Evolutionary conservation across 495 filamentous ascomycete species (phyloP).

Genomic region (Penicillium soppii): DNA sequence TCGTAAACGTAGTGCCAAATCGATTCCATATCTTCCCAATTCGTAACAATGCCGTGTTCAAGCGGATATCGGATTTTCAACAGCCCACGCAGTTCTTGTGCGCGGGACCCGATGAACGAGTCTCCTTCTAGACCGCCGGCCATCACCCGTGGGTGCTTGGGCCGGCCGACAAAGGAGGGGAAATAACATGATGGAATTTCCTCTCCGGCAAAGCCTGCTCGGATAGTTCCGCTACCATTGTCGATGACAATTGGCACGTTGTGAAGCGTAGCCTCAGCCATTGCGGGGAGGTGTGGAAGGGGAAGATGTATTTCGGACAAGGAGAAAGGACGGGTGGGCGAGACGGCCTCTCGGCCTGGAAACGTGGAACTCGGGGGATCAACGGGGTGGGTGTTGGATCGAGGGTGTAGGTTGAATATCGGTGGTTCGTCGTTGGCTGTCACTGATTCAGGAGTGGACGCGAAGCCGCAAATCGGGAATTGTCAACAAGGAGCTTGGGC

Average conservation of each 20-base stretch:
- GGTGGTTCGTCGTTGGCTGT: slow-evolving; percentile 17
- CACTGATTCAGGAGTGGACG: slow-evolving; percentile 24
- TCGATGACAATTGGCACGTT: slow-evolving; percentile 98
- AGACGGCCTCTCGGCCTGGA: slow-evolving; percentile 40
- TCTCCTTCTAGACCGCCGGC: slow-evolving; percentile 96
- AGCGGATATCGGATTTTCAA: slow-evolving; percentile 94
- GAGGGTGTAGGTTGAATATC: slow-evolving; percentile 6
- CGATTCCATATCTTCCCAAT: slow-evolving; percentile 99
- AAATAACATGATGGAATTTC: slow-evolving; percentile 95
- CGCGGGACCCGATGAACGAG: slow-evolving; percentile 92
- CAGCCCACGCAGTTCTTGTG: slow-evolving; percentile 87
- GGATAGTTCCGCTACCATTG: slow-evolving; percentile 97
- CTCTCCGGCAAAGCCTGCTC: slow-evolving; percentile 94
- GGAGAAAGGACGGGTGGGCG: slow-evolving; percentile 26
- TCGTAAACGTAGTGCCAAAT: slow-evolving; percentile 92
- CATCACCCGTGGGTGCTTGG: slow-evolving; percentile 94
- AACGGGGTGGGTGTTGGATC: background rate
- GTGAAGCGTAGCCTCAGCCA: slow-evolving; percentile 80
- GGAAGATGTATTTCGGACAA: slow-evolving; percentile 18
- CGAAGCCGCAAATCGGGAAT: slow-evolving; percentile 30
- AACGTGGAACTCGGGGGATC: slow-evolving; percentile 15
- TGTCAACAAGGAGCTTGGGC: slow-evolving; percentile 48
- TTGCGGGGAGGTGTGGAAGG: slow-evolving; percentile 44
- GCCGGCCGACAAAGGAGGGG: slow-evolving; percentile 95
- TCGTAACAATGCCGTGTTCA: slow-evolving; percentile 97